Evolutionary conservation across 163 green algal species (phyloP), one percentile per base, ranked within the genome.

Genomic region (Scenedesmus sp.): DNA sequence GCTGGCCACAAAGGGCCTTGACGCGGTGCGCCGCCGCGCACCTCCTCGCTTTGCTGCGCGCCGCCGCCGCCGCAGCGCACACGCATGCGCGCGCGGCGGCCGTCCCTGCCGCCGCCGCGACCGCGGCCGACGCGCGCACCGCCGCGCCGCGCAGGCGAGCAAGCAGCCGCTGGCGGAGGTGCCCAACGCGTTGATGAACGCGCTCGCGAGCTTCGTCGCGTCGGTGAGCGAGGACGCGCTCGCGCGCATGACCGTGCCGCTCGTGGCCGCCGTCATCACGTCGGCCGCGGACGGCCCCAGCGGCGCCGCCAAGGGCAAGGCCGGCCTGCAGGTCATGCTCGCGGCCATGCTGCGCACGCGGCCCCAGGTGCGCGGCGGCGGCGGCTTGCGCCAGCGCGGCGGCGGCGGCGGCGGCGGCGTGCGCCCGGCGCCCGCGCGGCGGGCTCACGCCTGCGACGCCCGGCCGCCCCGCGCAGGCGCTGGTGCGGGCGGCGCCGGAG

Each of bases 281-380:
- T 58, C 75, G n/a, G 62, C 62, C 44, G 51, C 31, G 28, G 74
- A 47, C 34, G 58, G n/a, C 14, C 31, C 20, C 13, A 18, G 45
- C 24, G 58, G 44, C 22, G 22, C 34, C 24, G 60, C 36, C 47
- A 75, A 75, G 50, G 60, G 63, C 48, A 81, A 74, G 47, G 74
- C 74, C 11, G 74, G 74, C 5, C 63, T 81, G 36, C 63, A 51
- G 34, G 9, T 81, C 34, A 75, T 81, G 74, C 74, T 81, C 62
- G 74, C 74, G 34, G 44, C 53, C 7, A 75, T 81, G 13, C 63
- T 81, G 47, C 74, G 63, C 53, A 75, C 74, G 6, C 56, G 74
- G 5, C 74, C 74, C 15, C 71, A 80, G 71, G 71, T 80, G 50
- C 50, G 50, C 24, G 50, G 34, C 5, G 24, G 39, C 39, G 7